Conservation (phyloP, 345 rosid species). For the Bruguiera sexangula region DNA sequence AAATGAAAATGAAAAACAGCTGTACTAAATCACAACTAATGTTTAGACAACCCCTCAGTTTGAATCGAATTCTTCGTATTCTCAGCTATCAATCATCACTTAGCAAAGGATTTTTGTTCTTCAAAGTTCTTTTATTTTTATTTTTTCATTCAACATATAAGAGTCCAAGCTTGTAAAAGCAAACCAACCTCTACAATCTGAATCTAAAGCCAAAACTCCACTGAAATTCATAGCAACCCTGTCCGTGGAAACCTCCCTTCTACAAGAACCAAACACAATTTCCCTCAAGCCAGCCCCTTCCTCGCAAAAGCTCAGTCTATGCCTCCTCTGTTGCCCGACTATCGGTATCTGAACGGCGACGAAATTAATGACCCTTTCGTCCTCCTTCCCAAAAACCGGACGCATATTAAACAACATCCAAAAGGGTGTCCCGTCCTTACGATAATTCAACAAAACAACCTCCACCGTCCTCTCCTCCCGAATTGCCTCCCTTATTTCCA, state of each 20-base stretch:
- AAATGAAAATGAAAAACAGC: no score
- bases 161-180: background rate
- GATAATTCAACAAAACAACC: slow-evolving; percentile 68
- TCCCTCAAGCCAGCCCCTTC: slow-evolving; percentile 36
- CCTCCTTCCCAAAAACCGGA: slow-evolving; percentile 60
- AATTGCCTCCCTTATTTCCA: slow-evolving; percentile 86
- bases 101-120: no score
- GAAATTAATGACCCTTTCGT: slow-evolving; percentile 66
- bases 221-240: slow-evolving; percentile 35
- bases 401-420: slow-evolving; percentile 81
- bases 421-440: slow-evolving; percentile 83
- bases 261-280: slow-evolving; percentile 64
- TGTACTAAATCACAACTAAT: no score
- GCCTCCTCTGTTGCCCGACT: slow-evolving; percentile 22
- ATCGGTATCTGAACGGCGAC: slow-evolving; percentile 89
- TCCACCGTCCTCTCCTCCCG: slow-evolving; percentile 63
- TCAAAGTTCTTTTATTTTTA: no score
- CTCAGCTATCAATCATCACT: no score
- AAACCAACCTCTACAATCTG: slow-evolving; percentile 46
- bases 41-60: no score
- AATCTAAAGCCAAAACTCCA: slow-evolving; percentile 39
- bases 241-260: slow-evolving; percentile 71
- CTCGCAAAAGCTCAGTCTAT: slow-evolving; percentile 37
- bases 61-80: no score
- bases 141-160: no score